Evolutionary conservation across 164 flowering plant genomes (phyloP).

Genomic region (Umbellularia californica): DNA sequence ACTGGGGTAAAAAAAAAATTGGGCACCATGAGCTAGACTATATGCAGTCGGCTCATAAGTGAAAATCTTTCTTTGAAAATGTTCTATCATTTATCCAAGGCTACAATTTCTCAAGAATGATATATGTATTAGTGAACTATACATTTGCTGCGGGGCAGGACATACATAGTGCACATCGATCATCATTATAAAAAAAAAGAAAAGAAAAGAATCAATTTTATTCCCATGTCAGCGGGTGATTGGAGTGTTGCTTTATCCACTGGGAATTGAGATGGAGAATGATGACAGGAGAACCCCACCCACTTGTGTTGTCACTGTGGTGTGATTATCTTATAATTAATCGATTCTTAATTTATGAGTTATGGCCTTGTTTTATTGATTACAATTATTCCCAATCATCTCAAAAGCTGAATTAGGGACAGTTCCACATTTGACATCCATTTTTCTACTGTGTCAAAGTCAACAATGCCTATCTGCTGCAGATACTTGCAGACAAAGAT

Average conservation of each 20-base stretch:
- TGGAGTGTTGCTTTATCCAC: conserved; percentile 1
- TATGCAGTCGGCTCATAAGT: too few relatives aligned
- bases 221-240: conserved; percentile 8
- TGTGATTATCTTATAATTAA: neutral
- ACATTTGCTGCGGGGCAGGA: neutral
- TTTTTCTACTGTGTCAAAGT: conserved; percentile 8
- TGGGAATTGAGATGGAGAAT: neutral
- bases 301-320: conserved; percentile 1
- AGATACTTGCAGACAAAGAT: conserved; percentile 16
- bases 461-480: conserved; percentile 20
- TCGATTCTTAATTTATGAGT: neutral
- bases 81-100: too few relatives aligned
- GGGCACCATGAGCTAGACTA: too few relatives aligned
- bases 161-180: neutral
- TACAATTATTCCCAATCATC: conserved; percentile 11
- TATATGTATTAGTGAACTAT: neutral
- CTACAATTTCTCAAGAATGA: too few relatives aligned
- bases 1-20: too few relatives aligned
- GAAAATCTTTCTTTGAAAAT: too few relatives aligned
- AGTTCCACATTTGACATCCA: neutral
- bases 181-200: neutral
- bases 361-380: neutral
- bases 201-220: neutral
- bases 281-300: neutral
- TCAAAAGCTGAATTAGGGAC: neutral